Evolutionary conservation across 2,329 filamentous ascomycete genomes (phyloP), one percentile per base, ranked within the genome.

Genomic region (Penicillium sp.): DNA sequence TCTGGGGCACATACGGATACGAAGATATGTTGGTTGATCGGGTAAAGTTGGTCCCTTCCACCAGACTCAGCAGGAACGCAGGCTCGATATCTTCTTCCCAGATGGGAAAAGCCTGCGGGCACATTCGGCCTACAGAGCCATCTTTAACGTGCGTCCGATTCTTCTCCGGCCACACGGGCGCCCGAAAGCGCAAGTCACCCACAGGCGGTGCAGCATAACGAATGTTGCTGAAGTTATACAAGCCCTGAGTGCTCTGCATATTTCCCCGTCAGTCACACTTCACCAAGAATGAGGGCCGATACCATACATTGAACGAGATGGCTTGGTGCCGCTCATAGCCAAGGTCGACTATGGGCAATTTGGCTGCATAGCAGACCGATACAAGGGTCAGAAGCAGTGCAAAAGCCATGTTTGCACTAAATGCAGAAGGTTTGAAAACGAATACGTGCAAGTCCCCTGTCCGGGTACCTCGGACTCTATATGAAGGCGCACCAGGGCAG

Each of bases 191-290:
- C 40, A 81, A 63, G 13, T 79, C 60, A 9, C 77, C 80, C 2
- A 78, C 54, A 1, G 81, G 81, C 13, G 81, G 75, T 24, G 77
- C 76, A 5, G 79, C 81, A 63, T 78, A 84, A 39, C 80, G 75
- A 54, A 83, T 81, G 58, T 83, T 82, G 46, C 69, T 76, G 67
- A 83, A 83, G 54, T 77, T 80, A 65, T 81, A 82, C 55, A 76
- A 70, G 20, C 69, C 64, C n/a, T 65, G 65, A 0, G 74, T 67
- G 28, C 30, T 56, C 60, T 63, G 27, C 18, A 25, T 5, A 36
- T 10, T 4, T 10, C 7, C 33, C 38, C 1, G 20, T 48, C 27
- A 50, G 48, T 14, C 14, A 38, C 11, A 38, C 7, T 13, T 16
- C 27, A 28, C 27, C 13, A 27, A 31, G 13, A 16, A 46, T 16